These are phyloP conservation scores for Aspergillus bertholletiae DNA, from an alignment of 495 filamentous ascomycete species.

Conservation along the genomic window DNA sequence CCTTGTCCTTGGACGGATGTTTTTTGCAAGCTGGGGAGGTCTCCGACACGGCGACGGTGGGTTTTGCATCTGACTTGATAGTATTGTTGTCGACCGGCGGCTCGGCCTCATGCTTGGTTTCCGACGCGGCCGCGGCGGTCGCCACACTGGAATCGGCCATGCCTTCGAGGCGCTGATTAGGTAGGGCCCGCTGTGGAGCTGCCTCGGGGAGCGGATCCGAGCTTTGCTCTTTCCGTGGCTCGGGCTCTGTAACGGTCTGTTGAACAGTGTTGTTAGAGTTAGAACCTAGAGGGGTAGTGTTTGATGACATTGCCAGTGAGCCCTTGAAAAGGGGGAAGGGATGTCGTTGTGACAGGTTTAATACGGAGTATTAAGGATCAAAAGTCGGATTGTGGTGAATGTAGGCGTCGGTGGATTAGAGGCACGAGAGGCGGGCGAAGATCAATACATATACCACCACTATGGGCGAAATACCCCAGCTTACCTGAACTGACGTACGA, in stretches of 20 bases:
- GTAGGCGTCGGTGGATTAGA: background rate
- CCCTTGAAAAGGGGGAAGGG: background rate
- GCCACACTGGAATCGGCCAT: slow-evolving; percentile 27
- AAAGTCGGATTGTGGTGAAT: background rate
- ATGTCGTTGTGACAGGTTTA: background rate
- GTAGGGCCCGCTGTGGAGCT: slow-evolving; percentile 19
- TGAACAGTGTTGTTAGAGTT: slow-evolving; percentile 5
- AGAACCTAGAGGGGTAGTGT: background rate
- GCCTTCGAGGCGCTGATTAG: slow-evolving; percentile 9
- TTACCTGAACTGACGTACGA: background rate
- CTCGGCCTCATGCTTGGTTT: slow-evolving; percentile 29
- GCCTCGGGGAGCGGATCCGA: slow-evolving; percentile 11
- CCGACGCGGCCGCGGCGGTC: slow-evolving; percentile 9
- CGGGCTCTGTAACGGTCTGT: slow-evolving; percentile 1
- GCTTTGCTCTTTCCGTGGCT: slow-evolving; percentile 13
- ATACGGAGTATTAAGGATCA: too few species aligned
- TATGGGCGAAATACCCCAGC: background rate
- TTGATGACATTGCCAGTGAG: slow-evolving; percentile 5
- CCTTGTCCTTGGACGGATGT: slow-evolving; percentile 27
- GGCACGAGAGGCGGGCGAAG: background rate
- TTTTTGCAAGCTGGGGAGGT: slow-evolving; percentile 32
- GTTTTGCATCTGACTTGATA: slow-evolving; percentile 27
- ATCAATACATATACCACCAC: background rate
- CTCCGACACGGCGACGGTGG: slow-evolving; percentile 19
- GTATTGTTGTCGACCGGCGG: slow-evolving; percentile 22